phyloP scores from a whole-genome alignment of 1,284 basidiomycete genomes.

The Fomitopsis betulina region DNA sequence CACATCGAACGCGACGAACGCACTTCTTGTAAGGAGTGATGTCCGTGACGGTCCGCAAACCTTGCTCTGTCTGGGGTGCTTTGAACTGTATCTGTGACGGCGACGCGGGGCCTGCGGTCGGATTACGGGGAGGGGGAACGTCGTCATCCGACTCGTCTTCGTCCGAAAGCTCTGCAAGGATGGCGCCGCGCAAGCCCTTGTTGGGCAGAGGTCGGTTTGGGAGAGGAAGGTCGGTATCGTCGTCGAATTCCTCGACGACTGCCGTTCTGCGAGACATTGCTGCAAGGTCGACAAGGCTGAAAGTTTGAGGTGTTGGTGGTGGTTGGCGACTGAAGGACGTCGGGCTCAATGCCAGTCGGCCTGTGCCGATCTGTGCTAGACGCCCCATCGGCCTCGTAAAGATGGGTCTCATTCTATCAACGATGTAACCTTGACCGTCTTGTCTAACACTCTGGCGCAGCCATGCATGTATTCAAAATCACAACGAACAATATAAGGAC shows the following conservation, averaged over 20 bases:
- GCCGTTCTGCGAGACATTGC: slow-evolving; percentile 61
- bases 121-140: slow-evolving; percentile 19
- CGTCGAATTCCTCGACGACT: slow-evolving; percentile 78
- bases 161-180: slow-evolving; percentile 67
- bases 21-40: slow-evolving; percentile 78
- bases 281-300: neutral
- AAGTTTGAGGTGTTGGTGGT: neutral
- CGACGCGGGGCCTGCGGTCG: slow-evolving; percentile 46
- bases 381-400: neutral
- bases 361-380: slow-evolving; percentile 1
- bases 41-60: slow-evolving; percentile 48
- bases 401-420: neutral
- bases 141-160: slow-evolving; percentile 40
- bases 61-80: slow-evolving; percentile 11
- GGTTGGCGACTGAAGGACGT: neutral
- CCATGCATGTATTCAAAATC: no score
- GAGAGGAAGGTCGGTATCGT: slow-evolving; percentile 81
- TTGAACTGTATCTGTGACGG: slow-evolving; percentile 36
- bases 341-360: neutral
- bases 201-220: slow-evolving; percentile 63
- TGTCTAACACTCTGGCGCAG: no score
- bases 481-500: no score
- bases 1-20: slow-evolving; percentile 7
- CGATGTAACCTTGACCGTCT: neutral
- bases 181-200: slow-evolving; percentile 63